Evolutionary conservation across 345 rosid species (phyloP), one percentile per base, ranked within the genome.

Genomic region (Sisymbrium irio): DNA sequence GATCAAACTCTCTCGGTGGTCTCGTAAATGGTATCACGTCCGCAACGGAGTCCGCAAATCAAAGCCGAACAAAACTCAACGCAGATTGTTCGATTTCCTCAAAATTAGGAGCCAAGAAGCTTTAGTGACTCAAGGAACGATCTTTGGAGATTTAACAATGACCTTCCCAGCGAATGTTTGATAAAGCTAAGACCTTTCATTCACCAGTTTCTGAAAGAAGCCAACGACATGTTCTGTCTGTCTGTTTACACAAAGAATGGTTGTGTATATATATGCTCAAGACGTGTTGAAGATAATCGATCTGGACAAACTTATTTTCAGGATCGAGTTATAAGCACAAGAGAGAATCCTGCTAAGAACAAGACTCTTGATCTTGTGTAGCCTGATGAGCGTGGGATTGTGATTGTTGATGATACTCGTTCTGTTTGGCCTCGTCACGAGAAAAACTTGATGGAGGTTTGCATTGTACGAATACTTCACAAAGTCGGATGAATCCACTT

Each of bases 381-480:
- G 25, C 71, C 71, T 55, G 71, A 65, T 42, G 71, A 65, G 19
- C 59, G 77, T 44, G 65, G 65, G 5, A n/a, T 36, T 55, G 56
- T 73, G 40, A 65, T 65, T 15, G 71, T 73, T 5, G 77, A 73
- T 65, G 77, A 73, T 45, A 55, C 0, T 3, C 6, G 10, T 11
- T 2, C 15, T 33, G 77, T 56, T 44, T 73, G 77, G 77, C 77
- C 71, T 55, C 2, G 17, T 65, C 65, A 73, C 30, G 17, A 3
- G 32, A 56, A 9, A 8, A 73, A 73, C 71, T 65, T 73, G 65
- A 3, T 73, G 15, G 39, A 65, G 40, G 22, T 78, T 78, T 78
- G 39, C 66, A 59, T 59, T 75, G 82, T 71, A 80, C 88, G 22
- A 30, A 6, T 67, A 87, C 88, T 27, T 54, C 19, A 25, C n/a